These are phyloP conservation scores for Pleurotus tuber-regium DNA, from an alignment of 768 basidiomycete species.

Conservation along the genomic window DNA sequence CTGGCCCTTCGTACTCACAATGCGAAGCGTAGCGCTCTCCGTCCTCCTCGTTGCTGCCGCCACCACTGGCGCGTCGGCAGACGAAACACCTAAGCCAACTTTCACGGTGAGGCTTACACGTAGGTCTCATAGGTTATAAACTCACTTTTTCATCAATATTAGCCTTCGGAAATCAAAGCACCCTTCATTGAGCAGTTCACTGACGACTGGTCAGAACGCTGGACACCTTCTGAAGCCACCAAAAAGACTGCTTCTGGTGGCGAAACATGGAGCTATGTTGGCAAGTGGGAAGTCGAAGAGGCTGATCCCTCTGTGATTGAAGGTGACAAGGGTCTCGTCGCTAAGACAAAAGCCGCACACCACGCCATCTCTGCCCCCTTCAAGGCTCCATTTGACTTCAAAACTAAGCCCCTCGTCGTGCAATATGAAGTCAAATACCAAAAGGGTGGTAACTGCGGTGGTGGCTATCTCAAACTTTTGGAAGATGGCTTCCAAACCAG, in stretches of 20 bases:
- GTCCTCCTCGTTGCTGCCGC: conserved; percentile 56
- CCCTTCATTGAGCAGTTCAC: conserved; percentile 98
- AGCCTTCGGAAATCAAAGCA: conserved; percentile 80
- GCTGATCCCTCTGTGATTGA: conserved; percentile 71
- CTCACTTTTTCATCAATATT: conserved; percentile 14
- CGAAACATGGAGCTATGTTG: conserved; percentile 97
- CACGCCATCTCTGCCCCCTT: conserved; percentile 98
- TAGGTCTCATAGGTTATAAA: neutral
- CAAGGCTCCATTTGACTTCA: conserved; percentile 71
- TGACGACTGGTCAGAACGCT: conserved; percentile 84
- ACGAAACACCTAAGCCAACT: conserved; percentile 55
- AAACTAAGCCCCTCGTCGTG: conserved; percentile 83
- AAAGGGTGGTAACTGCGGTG: conserved; percentile 98
- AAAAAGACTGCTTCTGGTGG: conserved; percentile 96
- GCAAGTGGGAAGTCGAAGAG: conserved; percentile 95
- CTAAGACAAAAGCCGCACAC: conserved; percentile 95
- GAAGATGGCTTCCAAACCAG: conserved; percentile 92
- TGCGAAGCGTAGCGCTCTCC: conserved; percentile 89
- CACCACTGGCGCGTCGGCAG: conserved; percentile 62
- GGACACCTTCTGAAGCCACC: conserved; percentile 96
- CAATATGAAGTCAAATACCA: conserved; percentile 99
- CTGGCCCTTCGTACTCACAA: conserved; percentile 69
- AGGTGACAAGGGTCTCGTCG: conserved; percentile 90
- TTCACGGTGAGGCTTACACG: conserved; percentile 55
- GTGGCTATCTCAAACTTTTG: conserved; percentile 97